These are phyloP conservation scores for Eryngium alpinum DNA, from an alignment of 140 eudicot genomes.

Conservation along the genomic window DNA sequence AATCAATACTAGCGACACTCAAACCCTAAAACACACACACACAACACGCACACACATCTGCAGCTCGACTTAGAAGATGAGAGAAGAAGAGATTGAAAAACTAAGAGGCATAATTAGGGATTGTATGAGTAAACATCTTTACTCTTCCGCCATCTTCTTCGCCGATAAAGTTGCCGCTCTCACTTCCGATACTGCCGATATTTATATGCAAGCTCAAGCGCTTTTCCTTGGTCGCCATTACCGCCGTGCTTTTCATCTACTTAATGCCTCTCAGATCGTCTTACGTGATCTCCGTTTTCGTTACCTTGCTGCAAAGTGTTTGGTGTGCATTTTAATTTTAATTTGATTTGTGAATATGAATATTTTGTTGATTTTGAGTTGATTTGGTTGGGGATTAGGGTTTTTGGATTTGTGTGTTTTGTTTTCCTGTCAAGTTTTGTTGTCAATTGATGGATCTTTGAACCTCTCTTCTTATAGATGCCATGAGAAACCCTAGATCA, in stretches of 20 bases:
- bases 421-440: too few relatives aligned
- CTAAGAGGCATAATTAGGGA: conserved; percentile 83
- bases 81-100: conserved; percentile 86
- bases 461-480: too few relatives aligned
- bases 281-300: conserved; percentile 96
- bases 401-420: neutral
- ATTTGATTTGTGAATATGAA: neutral
- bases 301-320: conserved; percentile 99
- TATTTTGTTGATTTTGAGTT: neutral
- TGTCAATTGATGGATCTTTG: too few relatives aligned
- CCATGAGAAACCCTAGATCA: too few relatives aligned
- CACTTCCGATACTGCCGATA: conserved; percentile 90
- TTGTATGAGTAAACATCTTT: conserved; percentile 88
- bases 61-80: conserved; percentile 28
- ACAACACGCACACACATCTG: too few relatives aligned
- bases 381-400: neutral
- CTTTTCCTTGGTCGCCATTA: conserved; percentile 92
- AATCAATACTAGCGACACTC: too few relatives aligned
- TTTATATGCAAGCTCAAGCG: conserved; percentile 95
- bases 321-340: conserved; percentile 30
- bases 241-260: conserved; percentile 94
- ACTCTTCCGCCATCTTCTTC: conserved; percentile 96
- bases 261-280: conserved; percentile 83
- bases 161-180: conserved; percentile 97
- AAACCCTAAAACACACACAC: too few relatives aligned